Evolutionary conservation across 1,284 basidiomycete genomes (phyloP).

Genomic region (Athelia sp.): DNA sequence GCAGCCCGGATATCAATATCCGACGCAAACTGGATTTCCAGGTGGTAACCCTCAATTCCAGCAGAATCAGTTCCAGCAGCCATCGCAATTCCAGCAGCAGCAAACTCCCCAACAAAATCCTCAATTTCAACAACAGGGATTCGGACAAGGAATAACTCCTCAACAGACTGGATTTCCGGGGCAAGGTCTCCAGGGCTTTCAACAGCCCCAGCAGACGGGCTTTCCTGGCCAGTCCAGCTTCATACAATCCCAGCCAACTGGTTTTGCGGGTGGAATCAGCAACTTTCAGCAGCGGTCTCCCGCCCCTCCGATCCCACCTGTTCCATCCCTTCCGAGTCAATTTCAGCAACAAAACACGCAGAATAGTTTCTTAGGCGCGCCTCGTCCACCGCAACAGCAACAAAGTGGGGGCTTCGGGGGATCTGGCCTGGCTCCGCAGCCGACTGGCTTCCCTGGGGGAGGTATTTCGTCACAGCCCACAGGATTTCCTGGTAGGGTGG

Average conservation of each 20-base stretch:
- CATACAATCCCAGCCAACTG: slow-evolving; percentile 46
- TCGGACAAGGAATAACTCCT: slow-evolving; percentile 14
- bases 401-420: slow-evolving; percentile 20
- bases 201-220: slow-evolving; percentile 44
- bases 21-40: slow-evolving; percentile 54
- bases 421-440: slow-evolving; percentile 43
- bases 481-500: too few species aligned
- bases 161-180: slow-evolving; percentile 15
- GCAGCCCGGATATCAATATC: slow-evolving; percentile 56
- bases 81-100: slow-evolving; percentile 29
- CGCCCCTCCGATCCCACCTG: slow-evolving; percentile 49
- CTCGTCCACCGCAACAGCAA: slow-evolving; percentile 26
- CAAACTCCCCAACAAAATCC: slow-evolving; percentile 29
- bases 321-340: slow-evolving; percentile 48
- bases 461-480: too few species aligned
- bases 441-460: slow-evolving; percentile 40
- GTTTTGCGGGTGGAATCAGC: slow-evolving; percentile 35
- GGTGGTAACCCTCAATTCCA: slow-evolving; percentile 37
- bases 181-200: slow-evolving; percentile 16
- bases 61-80: slow-evolving; percentile 30
- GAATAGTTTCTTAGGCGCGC: slow-evolving; percentile 32
- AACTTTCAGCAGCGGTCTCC: slow-evolving; percentile 45
- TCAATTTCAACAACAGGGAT: slow-evolving; percentile 26
- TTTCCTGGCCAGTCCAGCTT: slow-evolving; percentile 35
- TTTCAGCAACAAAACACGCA: slow-evolving; percentile 48